Evolutionary conservation across 495 filamentous ascomycete genomes (phyloP), one percentile per base, ranked within the genome.

Genomic region (Tuber melanosporum): DNA sequence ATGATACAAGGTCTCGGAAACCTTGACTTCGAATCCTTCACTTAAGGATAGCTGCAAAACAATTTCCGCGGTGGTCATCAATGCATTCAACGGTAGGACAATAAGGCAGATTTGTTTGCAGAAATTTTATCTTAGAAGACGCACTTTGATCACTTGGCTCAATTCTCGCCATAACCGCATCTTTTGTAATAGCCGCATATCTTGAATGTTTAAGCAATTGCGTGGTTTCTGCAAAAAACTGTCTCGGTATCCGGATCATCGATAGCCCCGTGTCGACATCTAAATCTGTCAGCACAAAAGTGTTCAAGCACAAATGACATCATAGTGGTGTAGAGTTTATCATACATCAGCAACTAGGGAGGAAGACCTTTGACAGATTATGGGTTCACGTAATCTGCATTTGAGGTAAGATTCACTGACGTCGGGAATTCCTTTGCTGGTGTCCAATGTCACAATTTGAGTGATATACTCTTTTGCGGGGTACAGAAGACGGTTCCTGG

Each of bases 11-110:
- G 92, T 93, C 84, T 97, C 93, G 0, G 91, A 94, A n/a, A 97
- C 93, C 85, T 96, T 97, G 74, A 95, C 91, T 83, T 97, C 93
- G 80, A 97, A 97, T 2, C 93, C 93, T 83, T 97, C 93, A 32
- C 91, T 89, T 2, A 90, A 93, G 14, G 92, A 94, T n/a, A 96
- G 88, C 84, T 97, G 93, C 52, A 95, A 86, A 0, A 89, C 91
- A 26, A 94, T 87, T 74, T 90, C 89, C 3, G 92, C 90, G 70
- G 90, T 91, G 49, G 91, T 90, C 47, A 97, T 86, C n/a, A 97
- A 84, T 0, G 91, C 90, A 81, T 95, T 94, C 81, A 97, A 90
- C 20, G 93, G 85, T 78, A 26, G 57, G 32, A 44, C 12, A 17
- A 2, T 3, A 41, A 1, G 9, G 74, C 70, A 77, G 71, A 15